Conservation (phyloP, 768 basidiomycete genomes). For the Leccinum subtestaceum region DNA sequence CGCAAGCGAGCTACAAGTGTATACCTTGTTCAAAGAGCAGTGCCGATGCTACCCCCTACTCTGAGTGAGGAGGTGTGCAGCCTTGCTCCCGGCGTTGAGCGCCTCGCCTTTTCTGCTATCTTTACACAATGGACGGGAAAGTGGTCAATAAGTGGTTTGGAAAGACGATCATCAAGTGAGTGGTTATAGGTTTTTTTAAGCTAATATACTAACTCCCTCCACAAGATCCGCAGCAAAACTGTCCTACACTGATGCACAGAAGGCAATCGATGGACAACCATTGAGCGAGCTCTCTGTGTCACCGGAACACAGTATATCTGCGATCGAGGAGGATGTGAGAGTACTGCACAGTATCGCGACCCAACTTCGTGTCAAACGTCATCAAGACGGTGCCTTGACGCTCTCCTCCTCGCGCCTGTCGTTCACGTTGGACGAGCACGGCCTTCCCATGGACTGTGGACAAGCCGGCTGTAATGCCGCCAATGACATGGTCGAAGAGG, state of each 20-base stretch:
- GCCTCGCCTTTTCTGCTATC: constrained; percentile 86
- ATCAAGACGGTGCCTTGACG: constrained; percentile 76
- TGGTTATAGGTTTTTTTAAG: constrained; percentile 2
- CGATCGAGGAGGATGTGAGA: constrained; percentile 75
- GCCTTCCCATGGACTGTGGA: constrained; percentile 76
- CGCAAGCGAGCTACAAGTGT: constrained; percentile 96
- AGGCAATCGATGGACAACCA: constrained; percentile 70
- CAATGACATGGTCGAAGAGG: constrained; percentile 86
- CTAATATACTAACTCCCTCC: constrained; percentile 2
- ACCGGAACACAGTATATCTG: constrained; percentile 56
- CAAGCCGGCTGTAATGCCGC: constrained; percentile 67
- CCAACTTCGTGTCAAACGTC: constrained; percentile 68
- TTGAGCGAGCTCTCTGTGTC: constrained; percentile 51
- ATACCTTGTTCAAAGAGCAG: constrained; percentile 92
- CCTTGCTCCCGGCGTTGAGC: constrained; percentile 82
- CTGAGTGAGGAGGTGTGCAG: constrained; percentile 93
- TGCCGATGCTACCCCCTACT: constrained; percentile 96
- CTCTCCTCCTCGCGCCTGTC: constrained; percentile 66
- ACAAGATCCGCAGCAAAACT: constrained; percentile 82
- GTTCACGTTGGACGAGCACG: constrained; percentile 78
- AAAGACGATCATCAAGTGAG: constrained; percentile 86
- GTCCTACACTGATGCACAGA: constrained; percentile 78
- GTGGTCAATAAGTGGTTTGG: constrained; percentile 90
- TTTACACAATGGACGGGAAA: constrained; percentile 81
- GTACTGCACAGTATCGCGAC: constrained; percentile 64